Evolutionary conservation across 768 basidiomycete genomes (phyloP).

Genomic region (Cystofilobasidium macerans): DNA sequence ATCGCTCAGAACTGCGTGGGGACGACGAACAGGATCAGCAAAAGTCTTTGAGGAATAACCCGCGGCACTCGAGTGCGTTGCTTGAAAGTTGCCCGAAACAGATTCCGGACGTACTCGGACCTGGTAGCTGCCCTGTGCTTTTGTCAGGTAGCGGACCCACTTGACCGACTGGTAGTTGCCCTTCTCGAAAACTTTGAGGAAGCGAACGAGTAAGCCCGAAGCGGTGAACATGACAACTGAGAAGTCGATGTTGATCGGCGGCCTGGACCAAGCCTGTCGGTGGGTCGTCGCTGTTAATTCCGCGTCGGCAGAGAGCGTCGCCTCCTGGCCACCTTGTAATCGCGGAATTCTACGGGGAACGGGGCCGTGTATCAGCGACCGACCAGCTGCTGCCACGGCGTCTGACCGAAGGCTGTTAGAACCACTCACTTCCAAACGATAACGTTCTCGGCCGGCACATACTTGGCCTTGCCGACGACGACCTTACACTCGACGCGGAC

Average conservation of each 20-base stretch:
- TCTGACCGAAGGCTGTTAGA: too few relatives aligned
- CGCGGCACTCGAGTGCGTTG: too few relatives aligned
- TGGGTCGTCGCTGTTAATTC: slow-evolving; percentile 76
- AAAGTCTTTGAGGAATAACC: too few relatives aligned
- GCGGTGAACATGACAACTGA: slow-evolving; percentile 96
- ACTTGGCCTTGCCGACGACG: slow-evolving; percentile 88
- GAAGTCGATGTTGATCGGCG: slow-evolving; percentile 96
- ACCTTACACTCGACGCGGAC: slow-evolving; percentile 87
- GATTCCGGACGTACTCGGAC: slow-evolving; percentile 11
- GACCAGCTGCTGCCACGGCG: too few relatives aligned
- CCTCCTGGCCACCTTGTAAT: slow-evolving; percentile 84
- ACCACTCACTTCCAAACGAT: slow-evolving; percentile 98
- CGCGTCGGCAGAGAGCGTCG: slow-evolving; percentile 70
- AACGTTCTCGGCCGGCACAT: slow-evolving; percentile 87
- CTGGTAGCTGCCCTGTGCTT: slow-evolving; percentile 25
- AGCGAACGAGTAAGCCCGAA: slow-evolving; percentile 88
- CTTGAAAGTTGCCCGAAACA: too few relatives aligned
- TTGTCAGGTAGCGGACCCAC: slow-evolving; percentile 26
- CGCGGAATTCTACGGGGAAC: slow-evolving; percentile 60
- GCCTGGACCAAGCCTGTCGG: slow-evolving; percentile 93
- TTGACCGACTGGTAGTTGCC: slow-evolving; percentile 56
- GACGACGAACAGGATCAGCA: not conserved
- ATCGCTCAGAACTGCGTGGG: not conserved
- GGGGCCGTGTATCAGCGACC: not conserved
- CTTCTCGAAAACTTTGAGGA: slow-evolving; percentile 97